A percentile compares a stretch with the other conserved stretches of the same genome.
Conservation (phyloP, 768 basidiomycete genomes). For the Termitomyces heimii region DNA sequence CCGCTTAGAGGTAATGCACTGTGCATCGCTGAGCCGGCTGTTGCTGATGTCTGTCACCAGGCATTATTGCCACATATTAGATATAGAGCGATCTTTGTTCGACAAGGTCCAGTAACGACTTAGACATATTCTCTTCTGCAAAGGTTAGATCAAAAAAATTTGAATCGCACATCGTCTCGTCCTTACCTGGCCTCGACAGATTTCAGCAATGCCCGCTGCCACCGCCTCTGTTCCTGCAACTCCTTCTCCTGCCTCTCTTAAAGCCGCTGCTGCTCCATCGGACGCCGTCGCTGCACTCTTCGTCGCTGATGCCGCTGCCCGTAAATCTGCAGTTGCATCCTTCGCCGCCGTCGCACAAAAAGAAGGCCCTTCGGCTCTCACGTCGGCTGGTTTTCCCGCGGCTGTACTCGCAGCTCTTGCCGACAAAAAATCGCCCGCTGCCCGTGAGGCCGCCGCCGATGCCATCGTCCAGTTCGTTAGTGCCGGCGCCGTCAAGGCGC, state of each 20-base stretch:
- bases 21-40: background rate
- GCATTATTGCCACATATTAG: constrained; percentile 28
- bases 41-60: constrained; percentile 16
- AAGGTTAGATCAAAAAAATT: constrained; percentile 29
- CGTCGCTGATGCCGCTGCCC: constrained; percentile 77
- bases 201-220: constrained; percentile 74
- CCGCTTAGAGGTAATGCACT: constrained; percentile 33
- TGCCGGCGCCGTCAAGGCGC: constrained; percentile 68
- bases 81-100: constrained; percentile 66
- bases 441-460: constrained; percentile 83
- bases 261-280: constrained; percentile 46
- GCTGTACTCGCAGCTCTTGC: constrained; percentile 78
- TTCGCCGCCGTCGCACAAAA: constrained; percentile 77
- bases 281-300: constrained; percentile 74
- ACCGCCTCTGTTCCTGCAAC: constrained; percentile 55
- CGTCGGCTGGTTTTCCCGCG: constrained; percentile 61
- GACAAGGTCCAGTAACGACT: constrained; percentile 42
- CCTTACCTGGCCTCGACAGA: constrained; percentile 26
- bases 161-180: background rate
- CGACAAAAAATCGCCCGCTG: constrained; percentile 93
- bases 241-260: constrained; percentile 66
- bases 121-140: constrained; percentile 30
- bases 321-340: constrained; percentile 62
- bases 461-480: constrained; percentile 62
- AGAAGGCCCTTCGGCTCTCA: constrained; percentile 75